phyloP scores from a whole-genome alignment of 352 stramenopile genomes.

The Pythium oligandrum region DNA sequence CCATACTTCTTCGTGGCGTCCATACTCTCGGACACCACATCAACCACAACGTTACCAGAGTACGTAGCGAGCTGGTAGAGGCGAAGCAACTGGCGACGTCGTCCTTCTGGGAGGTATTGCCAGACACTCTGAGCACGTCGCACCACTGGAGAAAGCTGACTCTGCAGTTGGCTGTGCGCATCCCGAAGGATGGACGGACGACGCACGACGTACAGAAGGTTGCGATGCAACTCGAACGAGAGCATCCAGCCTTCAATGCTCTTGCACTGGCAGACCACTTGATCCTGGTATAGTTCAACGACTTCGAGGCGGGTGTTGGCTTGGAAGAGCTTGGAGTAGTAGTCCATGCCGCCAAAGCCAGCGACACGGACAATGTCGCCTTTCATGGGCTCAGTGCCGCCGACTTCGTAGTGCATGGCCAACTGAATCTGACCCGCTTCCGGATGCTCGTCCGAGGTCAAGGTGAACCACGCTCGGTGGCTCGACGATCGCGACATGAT shows the following conservation, averaged over 20 bases:
- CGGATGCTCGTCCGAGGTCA: slow-evolving; percentile 42
- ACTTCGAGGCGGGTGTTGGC: slow-evolving; percentile 47
- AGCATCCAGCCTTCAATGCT: slow-evolving; percentile 59
- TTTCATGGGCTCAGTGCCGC: slow-evolving; percentile 37
- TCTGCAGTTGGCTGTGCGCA: slow-evolving; percentile 45
- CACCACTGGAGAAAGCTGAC: slow-evolving; percentile 44
- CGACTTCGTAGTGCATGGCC: slow-evolving; percentile 49
- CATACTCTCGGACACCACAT: slow-evolving; percentile 29
- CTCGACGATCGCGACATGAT: slow-evolving; percentile 52
- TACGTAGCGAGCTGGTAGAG: slow-evolving; percentile 43
- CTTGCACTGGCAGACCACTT: slow-evolving; percentile 50
- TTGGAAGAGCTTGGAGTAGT: slow-evolving; percentile 59
- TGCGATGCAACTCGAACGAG: slow-evolving; percentile 61
- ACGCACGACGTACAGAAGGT: slow-evolving; percentile 56
- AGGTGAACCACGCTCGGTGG: slow-evolving; percentile 50
- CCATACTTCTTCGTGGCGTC: slow-evolving; percentile 31
- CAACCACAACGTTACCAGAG: slow-evolving; percentile 37
- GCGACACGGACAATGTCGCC: slow-evolving; percentile 53
- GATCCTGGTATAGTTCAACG: slow-evolving; percentile 56
- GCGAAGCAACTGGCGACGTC: slow-evolving; percentile 33
- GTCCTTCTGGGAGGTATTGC: slow-evolving; percentile 33
- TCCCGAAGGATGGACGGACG: slow-evolving; percentile 52
- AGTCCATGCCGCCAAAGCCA: slow-evolving; percentile 61
- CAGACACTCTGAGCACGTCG: slow-evolving; percentile 36
- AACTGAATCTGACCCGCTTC: slow-evolving; percentile 61